A percentile compares a stretch with the other conserved stretches of the same genome.
These are phyloP conservation scores for Fusarium pseudonygamai DNA, from an alignment of 2,329 filamentous ascomycete genomes.

Conservation along the genomic window DNA sequence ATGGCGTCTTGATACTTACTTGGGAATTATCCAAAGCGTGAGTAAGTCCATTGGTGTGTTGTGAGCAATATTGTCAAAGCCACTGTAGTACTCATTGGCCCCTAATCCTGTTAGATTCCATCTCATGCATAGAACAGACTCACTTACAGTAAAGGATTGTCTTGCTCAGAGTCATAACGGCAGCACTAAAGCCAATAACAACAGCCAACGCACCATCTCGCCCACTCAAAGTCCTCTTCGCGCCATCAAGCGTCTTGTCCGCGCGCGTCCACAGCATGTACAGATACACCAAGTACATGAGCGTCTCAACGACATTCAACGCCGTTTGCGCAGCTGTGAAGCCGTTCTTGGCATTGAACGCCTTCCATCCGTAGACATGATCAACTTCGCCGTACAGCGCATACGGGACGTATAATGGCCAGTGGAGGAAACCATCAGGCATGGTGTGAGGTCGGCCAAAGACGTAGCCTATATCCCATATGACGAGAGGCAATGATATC, in stretches of 20 bases:
- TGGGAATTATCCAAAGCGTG: conserved; percentile 66
- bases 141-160: conserved; percentile 69
- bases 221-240: conserved; percentile 52
- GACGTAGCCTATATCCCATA: conserved; percentile 85
- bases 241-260: conserved; percentile 20
- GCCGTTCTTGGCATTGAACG: conserved; percentile 72
- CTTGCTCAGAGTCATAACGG: conserved; percentile 70
- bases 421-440: conserved; percentile 77
- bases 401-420: conserved; percentile 80
- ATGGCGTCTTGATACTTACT: conserved; percentile 51
- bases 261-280: conserved; percentile 46
- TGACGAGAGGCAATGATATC: conserved; percentile 78
- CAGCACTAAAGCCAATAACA: conserved; percentile 61
- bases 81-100: conserved; percentile 66
- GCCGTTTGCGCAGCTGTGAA: conserved; percentile 80
- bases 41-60: conserved; percentile 58
- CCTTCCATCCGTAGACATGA: conserved; percentile 82
- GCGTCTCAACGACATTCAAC: conserved; percentile 75
- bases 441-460: conserved; percentile 83
- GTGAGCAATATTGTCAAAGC: conserved; percentile 66
- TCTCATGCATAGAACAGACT: neutral
- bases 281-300: conserved; percentile 69
- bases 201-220: conserved; percentile 56
- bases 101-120: conserved; percentile 47
- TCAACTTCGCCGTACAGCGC: conserved; percentile 83